A percentile compares a stretch with the other conserved stretches of the same genome.
Conservation (phyloP, 495 filamentous ascomycete genomes). For the Talaromyces nanjingensis region DNA sequence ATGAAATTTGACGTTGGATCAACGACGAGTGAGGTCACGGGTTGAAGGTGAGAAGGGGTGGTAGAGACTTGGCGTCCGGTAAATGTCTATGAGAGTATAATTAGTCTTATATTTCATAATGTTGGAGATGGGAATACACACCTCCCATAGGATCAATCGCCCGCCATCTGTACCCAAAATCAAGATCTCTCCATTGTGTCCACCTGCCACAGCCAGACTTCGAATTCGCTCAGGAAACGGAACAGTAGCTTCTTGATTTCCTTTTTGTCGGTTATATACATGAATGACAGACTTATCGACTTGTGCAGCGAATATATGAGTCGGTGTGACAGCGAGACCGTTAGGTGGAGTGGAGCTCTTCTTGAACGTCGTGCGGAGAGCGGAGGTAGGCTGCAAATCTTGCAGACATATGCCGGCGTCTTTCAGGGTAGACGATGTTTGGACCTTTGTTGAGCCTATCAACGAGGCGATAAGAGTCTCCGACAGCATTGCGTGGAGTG, state of each 20-base stretch:
- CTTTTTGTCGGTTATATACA: slow-evolving; percentile 76
- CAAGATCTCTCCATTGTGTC: slow-evolving; percentile 59
- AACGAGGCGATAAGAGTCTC: slow-evolving; percentile 77
- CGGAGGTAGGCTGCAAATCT: slow-evolving; percentile 66
- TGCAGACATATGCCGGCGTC: slow-evolving; percentile 82
- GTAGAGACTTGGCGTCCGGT: slow-evolving; percentile 85
- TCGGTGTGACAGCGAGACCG: slow-evolving; percentile 71
- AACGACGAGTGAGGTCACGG: slow-evolving; percentile 67
- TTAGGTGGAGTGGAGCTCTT: slow-evolving; percentile 77
- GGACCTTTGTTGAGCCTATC: slow-evolving; percentile 53
- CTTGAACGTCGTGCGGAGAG: slow-evolving; percentile 74
- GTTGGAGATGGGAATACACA: slow-evolving; percentile 28
- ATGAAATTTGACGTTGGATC: slow-evolving; percentile 70
- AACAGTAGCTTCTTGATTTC: slow-evolving; percentile 78
- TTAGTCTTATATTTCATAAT: slow-evolving; percentile 6
- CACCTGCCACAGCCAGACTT: slow-evolving; percentile 56
- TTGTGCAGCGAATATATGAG: slow-evolving; percentile 87
- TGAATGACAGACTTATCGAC: slow-evolving; percentile 85
- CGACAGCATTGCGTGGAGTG: slow-evolving; percentile 57
- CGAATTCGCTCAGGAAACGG: slow-evolving; percentile 81
- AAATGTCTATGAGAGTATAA: slow-evolving; percentile 50
- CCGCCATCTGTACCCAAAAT: slow-evolving; percentile 83
- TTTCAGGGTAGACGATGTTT: slow-evolving; percentile 58
- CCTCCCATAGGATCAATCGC: slow-evolving; percentile 89
- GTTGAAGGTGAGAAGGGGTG: slow-evolving; percentile 79